phyloP scores from a whole-genome alignment of 164 flowering plant species.

The Protea cynaroides region DNA sequence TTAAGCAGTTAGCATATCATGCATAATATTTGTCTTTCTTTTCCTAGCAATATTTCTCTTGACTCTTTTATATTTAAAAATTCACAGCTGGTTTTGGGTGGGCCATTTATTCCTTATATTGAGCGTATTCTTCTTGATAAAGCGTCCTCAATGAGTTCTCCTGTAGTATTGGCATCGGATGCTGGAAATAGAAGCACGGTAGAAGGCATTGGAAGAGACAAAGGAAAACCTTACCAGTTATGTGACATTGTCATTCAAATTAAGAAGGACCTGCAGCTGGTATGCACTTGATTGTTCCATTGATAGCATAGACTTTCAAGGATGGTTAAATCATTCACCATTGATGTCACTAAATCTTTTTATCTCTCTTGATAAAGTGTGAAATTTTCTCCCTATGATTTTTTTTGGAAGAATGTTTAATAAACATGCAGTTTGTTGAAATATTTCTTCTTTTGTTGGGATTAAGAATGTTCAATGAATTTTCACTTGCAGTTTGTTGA shows the following conservation, averaged over 20 bases:
- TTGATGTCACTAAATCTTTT: background rate
- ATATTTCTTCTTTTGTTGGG: background rate
- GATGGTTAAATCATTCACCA: background rate
- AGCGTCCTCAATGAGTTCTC: slow-evolving; percentile 63
- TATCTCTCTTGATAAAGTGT: too few relatives aligned
- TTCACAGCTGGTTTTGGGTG: slow-evolving; percentile 78
- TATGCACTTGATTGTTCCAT: slow-evolving; percentile 20
- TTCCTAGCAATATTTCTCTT: slow-evolving; percentile 1
- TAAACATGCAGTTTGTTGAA: too few relatives aligned
- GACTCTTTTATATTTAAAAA: slow-evolving; percentile 8
- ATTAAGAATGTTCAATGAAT: background rate
- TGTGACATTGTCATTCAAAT: slow-evolving; percentile 59
- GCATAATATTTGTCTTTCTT: background rate
- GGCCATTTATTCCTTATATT: slow-evolving; percentile 82
- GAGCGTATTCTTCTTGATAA: slow-evolving; percentile 67
- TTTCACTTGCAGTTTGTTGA: slow-evolving; percentile 48
- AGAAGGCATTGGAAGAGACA: slow-evolving; percentile 28
- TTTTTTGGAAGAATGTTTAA: too few relatives aligned
- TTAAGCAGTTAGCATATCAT: background rate
- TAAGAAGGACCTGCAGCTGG: slow-evolving; percentile 52
- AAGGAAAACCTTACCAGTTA: slow-evolving; percentile 46
- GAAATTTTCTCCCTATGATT: too few relatives aligned
- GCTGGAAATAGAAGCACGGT: slow-evolving; percentile 47
- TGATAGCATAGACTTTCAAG: background rate
- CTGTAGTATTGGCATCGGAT: slow-evolving; percentile 64